These are phyloP conservation scores for Tulasnella sp. DNA, from an alignment of 768 basidiomycete genomes.

Conservation along the genomic window DNA sequence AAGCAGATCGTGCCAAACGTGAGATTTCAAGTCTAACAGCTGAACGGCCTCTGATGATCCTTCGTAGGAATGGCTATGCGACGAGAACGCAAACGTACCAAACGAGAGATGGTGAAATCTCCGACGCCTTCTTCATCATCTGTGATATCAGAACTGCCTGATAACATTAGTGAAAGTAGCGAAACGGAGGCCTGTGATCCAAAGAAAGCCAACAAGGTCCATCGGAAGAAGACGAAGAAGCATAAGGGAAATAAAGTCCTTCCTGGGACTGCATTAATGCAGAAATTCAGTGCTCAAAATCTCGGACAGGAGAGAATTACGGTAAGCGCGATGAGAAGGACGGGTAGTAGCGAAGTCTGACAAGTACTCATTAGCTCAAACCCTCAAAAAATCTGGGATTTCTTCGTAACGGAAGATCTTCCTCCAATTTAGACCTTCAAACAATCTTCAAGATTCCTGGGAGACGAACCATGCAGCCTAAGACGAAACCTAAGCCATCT, in stretches of 20 bases:
- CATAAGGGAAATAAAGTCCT: conserved; percentile 25
- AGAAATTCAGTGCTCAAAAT: conserved; percentile 50
- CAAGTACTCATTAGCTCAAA: conserved; percentile 29
- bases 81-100: conserved; percentile 47
- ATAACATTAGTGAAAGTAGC: not conserved
- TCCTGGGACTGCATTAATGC: conserved; percentile 49
- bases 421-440: no score
- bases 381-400: conserved; percentile 39
- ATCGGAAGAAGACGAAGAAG: conserved; percentile 21
- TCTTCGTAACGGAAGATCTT: conserved; percentile 54
- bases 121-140: not conserved
- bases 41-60: not conserved
- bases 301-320: conserved; percentile 51
- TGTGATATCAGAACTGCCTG: not conserved
- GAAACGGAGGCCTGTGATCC: not conserved
- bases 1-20: conserved; percentile 31
- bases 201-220: conserved; percentile 18
- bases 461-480: no score
- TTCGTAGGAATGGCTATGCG: conserved; percentile 48
- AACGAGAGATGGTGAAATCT: conserved; percentile 40
- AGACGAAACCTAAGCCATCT: no score
- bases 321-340: conserved; percentile 27
- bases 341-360: not conserved
- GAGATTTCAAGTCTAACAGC: conserved; percentile 17
- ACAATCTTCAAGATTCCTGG: no score